A percentile compares a stretch with the other conserved stretches of the same genome.
These are phyloP conservation scores for Fusarium equiseti DNA, from an alignment of 2,329 filamentous ascomycete species.

Conservation along the genomic window DNA sequence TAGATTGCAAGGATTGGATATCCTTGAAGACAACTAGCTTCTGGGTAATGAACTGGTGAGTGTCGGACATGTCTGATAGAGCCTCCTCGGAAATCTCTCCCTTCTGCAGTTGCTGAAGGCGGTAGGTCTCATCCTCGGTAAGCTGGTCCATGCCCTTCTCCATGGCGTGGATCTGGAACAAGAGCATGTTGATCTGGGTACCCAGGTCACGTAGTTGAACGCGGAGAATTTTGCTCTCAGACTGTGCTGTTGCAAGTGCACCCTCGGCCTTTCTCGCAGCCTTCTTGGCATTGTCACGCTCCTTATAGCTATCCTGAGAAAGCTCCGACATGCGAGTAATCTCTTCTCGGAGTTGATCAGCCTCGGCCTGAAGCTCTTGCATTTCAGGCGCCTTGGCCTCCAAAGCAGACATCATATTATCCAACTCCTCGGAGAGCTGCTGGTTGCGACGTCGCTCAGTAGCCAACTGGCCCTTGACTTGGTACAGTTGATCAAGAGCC, in stretches of 20 bases:
- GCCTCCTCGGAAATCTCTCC: constrained; percentile 80
- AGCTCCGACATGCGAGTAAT: constrained; percentile 87
- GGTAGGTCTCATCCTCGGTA: constrained; percentile 76
- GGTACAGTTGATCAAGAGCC: constrained; percentile 73
- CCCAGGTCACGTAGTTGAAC: constrained; percentile 91
- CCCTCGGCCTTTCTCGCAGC: constrained; percentile 82
- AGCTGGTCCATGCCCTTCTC: constrained; percentile 83
- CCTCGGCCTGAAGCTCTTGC: constrained; percentile 84
- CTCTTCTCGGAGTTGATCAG: constrained; percentile 82
- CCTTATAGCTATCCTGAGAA: constrained; percentile 83
- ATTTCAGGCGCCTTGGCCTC: constrained; percentile 90
- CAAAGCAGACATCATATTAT: constrained; percentile 86
- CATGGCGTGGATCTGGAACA: constrained; percentile 86
- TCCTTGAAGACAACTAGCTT: constrained; percentile 91
- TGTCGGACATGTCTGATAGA: constrained; percentile 81
- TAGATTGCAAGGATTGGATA: constrained; percentile 84
- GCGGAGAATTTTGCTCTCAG: constrained; percentile 82
- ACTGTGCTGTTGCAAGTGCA: constrained; percentile 71
- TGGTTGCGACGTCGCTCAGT: constrained; percentile 80
- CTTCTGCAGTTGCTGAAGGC: constrained; percentile 81
- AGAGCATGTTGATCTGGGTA: constrained; percentile 88
- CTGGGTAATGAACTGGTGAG: constrained; percentile 88
- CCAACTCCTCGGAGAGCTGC: constrained; percentile 80
- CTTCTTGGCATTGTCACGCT: constrained; percentile 82
- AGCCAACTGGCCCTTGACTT: constrained; percentile 78